Evolutionary conservation across 163 green algal genomes (phyloP).

Genomic region (Prototheca wickerhamii): DNA sequence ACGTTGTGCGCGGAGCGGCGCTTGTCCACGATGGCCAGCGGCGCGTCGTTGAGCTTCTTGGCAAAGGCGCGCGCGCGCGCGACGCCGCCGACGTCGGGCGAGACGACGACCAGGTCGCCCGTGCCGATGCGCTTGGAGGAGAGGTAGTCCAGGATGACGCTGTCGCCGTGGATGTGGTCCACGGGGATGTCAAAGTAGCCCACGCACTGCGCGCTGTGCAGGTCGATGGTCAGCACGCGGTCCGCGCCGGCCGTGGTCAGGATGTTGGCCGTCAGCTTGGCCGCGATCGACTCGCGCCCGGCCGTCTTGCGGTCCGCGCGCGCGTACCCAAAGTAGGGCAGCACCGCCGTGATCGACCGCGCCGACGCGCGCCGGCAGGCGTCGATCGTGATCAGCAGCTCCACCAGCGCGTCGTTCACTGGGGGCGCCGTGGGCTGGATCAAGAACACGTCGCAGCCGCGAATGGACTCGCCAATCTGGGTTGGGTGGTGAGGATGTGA

Average conservation of each 20-base stretch:
- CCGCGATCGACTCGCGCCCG: constrained; percentile 79
- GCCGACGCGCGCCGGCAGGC: constrained; percentile 83
- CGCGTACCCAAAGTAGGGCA: constrained; percentile 83
- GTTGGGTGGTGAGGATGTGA: neutral
- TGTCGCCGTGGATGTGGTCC: constrained; percentile 96
- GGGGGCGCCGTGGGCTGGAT: constrained; percentile 91
- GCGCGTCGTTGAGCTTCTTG: constrained; percentile 97
- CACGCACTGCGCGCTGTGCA: constrained; percentile 96
- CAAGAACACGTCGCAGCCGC: constrained; percentile 99
- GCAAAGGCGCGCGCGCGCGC: constrained; percentile 92
- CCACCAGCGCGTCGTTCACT: constrained; percentile 95
- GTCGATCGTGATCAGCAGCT: constrained; percentile 97
- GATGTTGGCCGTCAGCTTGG: constrained; percentile 88
- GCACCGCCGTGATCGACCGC: constrained; percentile 90
- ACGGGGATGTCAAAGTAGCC: constrained; percentile 99
- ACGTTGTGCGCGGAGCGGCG: constrained; percentile 91
- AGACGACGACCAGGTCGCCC: constrained; percentile 96
- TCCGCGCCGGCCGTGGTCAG: constrained; percentile 80
- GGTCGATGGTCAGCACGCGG: constrained; percentile 90
- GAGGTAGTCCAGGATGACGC: constrained; percentile 96
- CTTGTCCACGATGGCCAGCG: constrained; percentile 98
- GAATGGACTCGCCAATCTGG: constrained; percentile 86
- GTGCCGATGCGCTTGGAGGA: constrained; percentile 90
- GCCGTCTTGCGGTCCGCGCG: constrained; percentile 89
- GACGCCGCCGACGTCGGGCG: constrained; percentile 95